phyloP scores from a whole-genome alignment of 2,329 filamentous ascomycete species.

The Ilyonectria sp. region DNA sequence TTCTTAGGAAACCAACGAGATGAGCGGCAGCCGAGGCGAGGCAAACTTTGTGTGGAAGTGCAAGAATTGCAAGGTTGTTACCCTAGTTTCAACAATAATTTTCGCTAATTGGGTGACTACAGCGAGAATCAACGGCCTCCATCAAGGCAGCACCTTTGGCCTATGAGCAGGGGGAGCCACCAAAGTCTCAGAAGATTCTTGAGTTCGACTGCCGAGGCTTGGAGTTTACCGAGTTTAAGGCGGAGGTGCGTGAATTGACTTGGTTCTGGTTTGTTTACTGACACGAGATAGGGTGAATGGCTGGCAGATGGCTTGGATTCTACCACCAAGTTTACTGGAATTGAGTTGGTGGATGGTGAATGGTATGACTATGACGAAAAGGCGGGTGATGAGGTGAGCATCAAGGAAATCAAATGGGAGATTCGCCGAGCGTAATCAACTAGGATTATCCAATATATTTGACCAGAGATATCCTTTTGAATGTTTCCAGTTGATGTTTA shows the following conservation, averaged over 20 bases:
- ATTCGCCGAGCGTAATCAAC: conserved; percentile 76
- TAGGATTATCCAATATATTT: neutral
- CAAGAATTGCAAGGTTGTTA: conserved; percentile 91
- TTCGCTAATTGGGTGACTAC: conserved; percentile 21
- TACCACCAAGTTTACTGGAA: conserved; percentile 82
- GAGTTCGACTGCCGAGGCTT: conserved; percentile 95
- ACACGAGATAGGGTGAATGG: conserved; percentile 83
- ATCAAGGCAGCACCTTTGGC: conserved; percentile 81
- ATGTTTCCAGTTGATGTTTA: neutral
- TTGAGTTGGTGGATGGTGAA: conserved; percentile 90
- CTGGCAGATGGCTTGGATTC: conserved; percentile 86
- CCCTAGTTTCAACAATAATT: neutral
- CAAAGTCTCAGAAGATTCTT: conserved; percentile 84
- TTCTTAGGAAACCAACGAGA: conserved; percentile 85
- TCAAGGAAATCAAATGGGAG: conserved; percentile 91
- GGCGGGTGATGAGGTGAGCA: conserved; percentile 89
- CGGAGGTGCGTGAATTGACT: conserved; percentile 75
- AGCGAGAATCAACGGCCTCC: conserved; percentile 89
- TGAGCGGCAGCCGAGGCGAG: conserved; percentile 93
- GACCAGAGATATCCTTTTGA: conserved; percentile 20
- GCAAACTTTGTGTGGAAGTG: conserved; percentile 99
- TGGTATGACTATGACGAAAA: conserved; percentile 99
- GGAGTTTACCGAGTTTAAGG: conserved; percentile 91
- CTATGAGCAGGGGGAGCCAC: conserved; percentile 80
- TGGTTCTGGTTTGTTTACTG: neutral